phyloP scores from a whole-genome alignment of 1,284 basidiomycete species.

The Cryptococcus floricola region DNA sequence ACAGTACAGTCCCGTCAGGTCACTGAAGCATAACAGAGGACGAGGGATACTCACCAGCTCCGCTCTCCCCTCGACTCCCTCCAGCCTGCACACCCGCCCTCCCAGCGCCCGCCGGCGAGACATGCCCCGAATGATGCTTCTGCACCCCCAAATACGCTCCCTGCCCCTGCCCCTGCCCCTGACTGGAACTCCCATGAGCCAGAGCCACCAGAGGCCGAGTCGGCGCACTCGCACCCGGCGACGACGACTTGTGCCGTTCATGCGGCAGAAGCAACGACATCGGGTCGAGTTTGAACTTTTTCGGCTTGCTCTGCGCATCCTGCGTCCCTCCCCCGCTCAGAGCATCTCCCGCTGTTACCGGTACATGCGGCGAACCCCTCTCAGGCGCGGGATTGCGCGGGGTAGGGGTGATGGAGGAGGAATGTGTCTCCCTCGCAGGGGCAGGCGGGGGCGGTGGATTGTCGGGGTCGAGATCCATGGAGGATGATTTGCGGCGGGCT shows the following conservation, averaged over 20 bases:
- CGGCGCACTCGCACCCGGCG: no score
- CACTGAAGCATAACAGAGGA: no score
- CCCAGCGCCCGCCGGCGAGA: no score
- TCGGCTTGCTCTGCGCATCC: constrained; percentile 2
- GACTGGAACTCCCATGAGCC: no score
- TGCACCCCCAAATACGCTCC: no score
- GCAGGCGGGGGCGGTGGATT: no score
- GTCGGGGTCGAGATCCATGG: not conserved
- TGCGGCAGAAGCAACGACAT: constrained; percentile 47
- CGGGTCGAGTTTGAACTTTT: constrained; percentile 48
- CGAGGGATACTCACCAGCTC: no score
- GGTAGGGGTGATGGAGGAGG: not conserved
- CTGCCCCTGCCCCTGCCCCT: no score
- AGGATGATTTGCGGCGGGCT: not conserved
- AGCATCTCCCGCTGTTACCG: not conserved
- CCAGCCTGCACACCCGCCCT: constrained; percentile 10
- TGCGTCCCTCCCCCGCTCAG: not conserved
- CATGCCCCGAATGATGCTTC: no score
- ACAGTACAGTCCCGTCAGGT: no score
- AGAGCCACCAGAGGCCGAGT: no score
- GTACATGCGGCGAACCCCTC: not conserved
- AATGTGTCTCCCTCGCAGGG: not conserved
- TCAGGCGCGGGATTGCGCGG: not conserved
- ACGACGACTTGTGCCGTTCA: constrained; percentile 21
- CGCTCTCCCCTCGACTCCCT: no score